phyloP scores from a whole-genome alignment of 352 stramenopile genomes.

The Sclerospora graminicola region DNA sequence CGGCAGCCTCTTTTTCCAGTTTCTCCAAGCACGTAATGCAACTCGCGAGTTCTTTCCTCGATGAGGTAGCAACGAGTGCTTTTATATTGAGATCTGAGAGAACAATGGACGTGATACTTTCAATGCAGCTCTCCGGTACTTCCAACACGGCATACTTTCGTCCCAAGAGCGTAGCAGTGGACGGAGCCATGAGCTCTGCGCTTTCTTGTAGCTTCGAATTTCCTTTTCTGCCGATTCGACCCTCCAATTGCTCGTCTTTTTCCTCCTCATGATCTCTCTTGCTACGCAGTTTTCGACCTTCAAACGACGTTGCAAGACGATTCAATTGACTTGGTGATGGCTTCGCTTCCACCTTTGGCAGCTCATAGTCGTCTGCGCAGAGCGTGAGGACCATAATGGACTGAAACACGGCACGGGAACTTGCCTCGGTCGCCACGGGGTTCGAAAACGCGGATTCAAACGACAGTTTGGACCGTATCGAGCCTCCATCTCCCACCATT shows the following conservation, averaged over 20 bases:
- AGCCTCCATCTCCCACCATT: slow-evolving; percentile 12
- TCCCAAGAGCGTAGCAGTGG: slow-evolving; percentile 47
- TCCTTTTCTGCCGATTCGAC: slow-evolving; percentile 29
- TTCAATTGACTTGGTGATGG: slow-evolving; percentile 11
- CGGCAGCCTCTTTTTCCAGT: slow-evolving; percentile 58
- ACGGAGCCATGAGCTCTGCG: slow-evolving; percentile 36
- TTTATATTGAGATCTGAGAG: slow-evolving; percentile 45
- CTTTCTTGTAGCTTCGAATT: slow-evolving; percentile 27
- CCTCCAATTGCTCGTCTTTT: too few relatives aligned
- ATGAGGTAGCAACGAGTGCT: slow-evolving; percentile 45
- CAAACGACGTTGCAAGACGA: slow-evolving; percentile 10
- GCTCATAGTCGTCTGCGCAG: slow-evolving; percentile 52
- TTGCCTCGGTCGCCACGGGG: slow-evolving; percentile 4
- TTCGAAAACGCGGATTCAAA: slow-evolving; percentile 28
- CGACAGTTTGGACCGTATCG: slow-evolving; percentile 29
- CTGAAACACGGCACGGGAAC: slow-evolving; percentile 48
- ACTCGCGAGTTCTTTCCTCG: slow-evolving; percentile 63
- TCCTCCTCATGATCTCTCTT: slow-evolving; percentile 45
- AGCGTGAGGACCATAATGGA: slow-evolving; percentile 63
- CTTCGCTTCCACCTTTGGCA: slow-evolving; percentile 26
- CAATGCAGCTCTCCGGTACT: slow-evolving; percentile 69
- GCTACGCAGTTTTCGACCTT: slow-evolving; percentile 34
- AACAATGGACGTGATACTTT: slow-evolving; percentile 43
- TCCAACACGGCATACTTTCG: slow-evolving; percentile 62
- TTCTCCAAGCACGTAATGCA: slow-evolving; percentile 60